Base-by-base conservation (phyloP, 495 filamentous ascomycete genomes). In the Daldinia caldariorum region DNA sequence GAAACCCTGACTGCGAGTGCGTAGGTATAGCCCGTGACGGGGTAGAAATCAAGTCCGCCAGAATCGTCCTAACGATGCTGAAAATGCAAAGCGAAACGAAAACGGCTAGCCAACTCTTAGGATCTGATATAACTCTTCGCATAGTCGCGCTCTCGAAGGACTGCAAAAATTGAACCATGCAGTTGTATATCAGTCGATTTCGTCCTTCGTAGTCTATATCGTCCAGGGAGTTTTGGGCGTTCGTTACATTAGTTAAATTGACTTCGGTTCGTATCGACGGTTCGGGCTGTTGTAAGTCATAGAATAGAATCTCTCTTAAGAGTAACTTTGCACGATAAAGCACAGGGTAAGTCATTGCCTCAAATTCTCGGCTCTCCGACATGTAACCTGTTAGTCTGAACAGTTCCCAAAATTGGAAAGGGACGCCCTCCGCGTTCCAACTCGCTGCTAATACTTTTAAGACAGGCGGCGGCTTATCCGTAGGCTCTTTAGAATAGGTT, bases 11-110 rank as follows among this genome's bases (percentile, higher is more conserved):
- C n/a, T 77, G 67, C 31, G 77, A 74, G n/a, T 80, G 77, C 26
- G 53, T 47, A 29, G 74, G 56, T 38, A 78, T 72, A 2, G 54
- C 53, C 45, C 71, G 64, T 26, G 69, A 73, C 2, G 74, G 72
- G 51, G 79, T 78, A 37, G 79, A 75, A 16, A 79, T 79, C 13
- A 82, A 67, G 61, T 85, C 83, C 10, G 79, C 78, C 12, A 84
- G 67, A 0, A 85, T 73, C 6, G 83, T 83, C 59, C 79, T 79
- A 37, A 83, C 79, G n/a, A 83, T 70, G 71, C 81, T 83, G 58
- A 85, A 85, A 41, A 85, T 82, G 68, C 82, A 84, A 31, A 85
- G 71, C 4, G 83, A 83, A 59, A 81, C 74, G 57, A 85, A 82
- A 20, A 77, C 63, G n/a, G 83, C 80, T 3, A 83, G 66, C 83